These are phyloP conservation scores for Fusarium buharicum DNA, from an alignment of 2,329 filamentous ascomycete genomes.

Conservation along the genomic window DNA sequence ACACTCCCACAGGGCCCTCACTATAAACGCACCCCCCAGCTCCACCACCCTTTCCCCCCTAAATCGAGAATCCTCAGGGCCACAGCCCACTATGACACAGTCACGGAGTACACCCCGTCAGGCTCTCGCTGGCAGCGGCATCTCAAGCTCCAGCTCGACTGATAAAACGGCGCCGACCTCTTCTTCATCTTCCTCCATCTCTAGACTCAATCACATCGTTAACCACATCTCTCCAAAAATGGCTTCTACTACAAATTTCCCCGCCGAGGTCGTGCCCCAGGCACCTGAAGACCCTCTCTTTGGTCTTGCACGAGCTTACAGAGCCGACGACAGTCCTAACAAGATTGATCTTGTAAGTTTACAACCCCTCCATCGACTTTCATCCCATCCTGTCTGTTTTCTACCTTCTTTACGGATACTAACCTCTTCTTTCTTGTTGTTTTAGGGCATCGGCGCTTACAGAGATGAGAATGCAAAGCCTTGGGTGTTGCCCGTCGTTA, in stretches of 20 bases:
- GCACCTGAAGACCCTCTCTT: slow-evolving; percentile 97
- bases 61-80: slow-evolving; percentile 44
- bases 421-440: slow-evolving; percentile 15
- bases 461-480: slow-evolving; percentile 95
- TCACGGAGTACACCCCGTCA: slow-evolving; percentile 44
- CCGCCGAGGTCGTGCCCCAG: slow-evolving; percentile 80
- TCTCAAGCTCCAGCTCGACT: slow-evolving; percentile 42
- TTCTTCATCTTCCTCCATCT: slow-evolving; percentile 60
- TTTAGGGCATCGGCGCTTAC: slow-evolving; percentile 85
- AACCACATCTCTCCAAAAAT: slow-evolving; percentile 74
- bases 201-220: slow-evolving; percentile 69
- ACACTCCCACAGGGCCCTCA: slow-evolving; percentile 36
- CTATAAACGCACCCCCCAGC: slow-evolving; percentile 30
- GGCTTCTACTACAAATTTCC: slow-evolving; percentile 67
- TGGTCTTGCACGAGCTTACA: slow-evolving; percentile 88
- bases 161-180: slow-evolving; percentile 46
- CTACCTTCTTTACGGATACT: slow-evolving; percentile 8
- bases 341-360: slow-evolving; percentile 91
- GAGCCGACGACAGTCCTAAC: slow-evolving; percentile 76
- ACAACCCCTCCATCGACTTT: neutral
- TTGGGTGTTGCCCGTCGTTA: slow-evolving; percentile 95
- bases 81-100: slow-evolving; percentile 48
- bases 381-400: neutral
- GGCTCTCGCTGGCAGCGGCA: slow-evolving; percentile 4
- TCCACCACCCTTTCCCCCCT: slow-evolving; percentile 39